Evolutionary conservation across 1,284 basidiomycete genomes (phyloP).

Genomic region (Boletus hoseneyae): DNA sequence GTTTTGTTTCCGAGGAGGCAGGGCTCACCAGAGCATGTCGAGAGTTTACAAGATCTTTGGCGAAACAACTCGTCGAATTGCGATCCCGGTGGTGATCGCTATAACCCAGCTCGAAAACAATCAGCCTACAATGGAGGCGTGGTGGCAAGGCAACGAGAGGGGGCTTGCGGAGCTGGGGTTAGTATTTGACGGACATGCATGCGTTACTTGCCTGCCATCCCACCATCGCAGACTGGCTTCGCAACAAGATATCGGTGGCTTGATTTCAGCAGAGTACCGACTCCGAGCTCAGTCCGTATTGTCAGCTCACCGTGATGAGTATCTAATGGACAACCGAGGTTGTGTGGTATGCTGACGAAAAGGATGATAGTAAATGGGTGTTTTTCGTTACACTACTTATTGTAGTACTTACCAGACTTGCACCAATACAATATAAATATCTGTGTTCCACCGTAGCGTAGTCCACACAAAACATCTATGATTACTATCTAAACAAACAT

Average conservation of each 20-base stretch:
- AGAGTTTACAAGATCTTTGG: constrained; percentile 20
- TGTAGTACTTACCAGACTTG: neutral
- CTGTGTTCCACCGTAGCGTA: constrained; percentile 3
- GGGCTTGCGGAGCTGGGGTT: constrained; percentile 13
- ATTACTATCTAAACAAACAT: constrained; percentile 1
- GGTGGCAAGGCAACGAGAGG: constrained; percentile 30
- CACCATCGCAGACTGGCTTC: constrained; percentile 22
- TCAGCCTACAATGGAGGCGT: constrained; percentile 30
- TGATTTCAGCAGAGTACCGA: constrained; percentile 14
- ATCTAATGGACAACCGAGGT: neutral
- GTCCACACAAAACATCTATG: constrained; percentile 12
- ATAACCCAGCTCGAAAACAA: constrained; percentile 28
- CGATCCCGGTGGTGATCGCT: constrained; percentile 27
- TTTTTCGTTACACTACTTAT: too few relatives aligned
- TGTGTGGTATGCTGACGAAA: constrained; percentile 21
- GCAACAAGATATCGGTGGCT: constrained; percentile 10
- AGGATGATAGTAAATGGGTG: neutral
- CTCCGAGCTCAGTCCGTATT: neutral
- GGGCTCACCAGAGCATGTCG: constrained; percentile 11
- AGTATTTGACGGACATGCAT: constrained; percentile 26
- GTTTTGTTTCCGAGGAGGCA: constrained; percentile 16
- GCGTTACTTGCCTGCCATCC: constrained; percentile 21
- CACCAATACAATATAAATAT: constrained; percentile 4
- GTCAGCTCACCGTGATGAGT: constrained; percentile 10
- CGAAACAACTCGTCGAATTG: constrained; percentile 11